A percentile compares a stretch with the other conserved stretches of the same genome.
Conservation (phyloP, 2,329 filamentous ascomycete genomes). For the Zasmidium angulare region DNA sequence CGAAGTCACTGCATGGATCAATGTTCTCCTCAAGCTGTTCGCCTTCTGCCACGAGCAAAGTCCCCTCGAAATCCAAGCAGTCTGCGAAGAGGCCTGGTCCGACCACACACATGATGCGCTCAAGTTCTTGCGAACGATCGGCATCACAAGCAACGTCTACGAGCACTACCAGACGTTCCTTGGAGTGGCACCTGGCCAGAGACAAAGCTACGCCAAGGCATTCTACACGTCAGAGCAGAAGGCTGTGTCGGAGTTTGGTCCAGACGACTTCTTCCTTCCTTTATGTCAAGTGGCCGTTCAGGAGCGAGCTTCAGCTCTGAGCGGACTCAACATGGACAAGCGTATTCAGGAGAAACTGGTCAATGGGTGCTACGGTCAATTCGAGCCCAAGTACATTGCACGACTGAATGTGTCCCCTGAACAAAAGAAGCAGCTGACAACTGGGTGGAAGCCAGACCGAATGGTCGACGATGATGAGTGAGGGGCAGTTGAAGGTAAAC, state of each 20-base stretch:
- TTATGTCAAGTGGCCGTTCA: not conserved
- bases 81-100: constrained; percentile 8
- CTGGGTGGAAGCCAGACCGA: not conserved
- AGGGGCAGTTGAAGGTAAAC: too few species aligned
- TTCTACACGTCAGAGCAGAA: not conserved
- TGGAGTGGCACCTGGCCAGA: not conserved
- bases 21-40: constrained; percentile 17
- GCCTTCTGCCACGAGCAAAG: constrained; percentile 11
- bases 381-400: constrained; percentile 3
- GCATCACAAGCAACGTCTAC: not conserved
- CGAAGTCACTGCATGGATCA: constrained; percentile 31
- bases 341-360: constrained; percentile 17
- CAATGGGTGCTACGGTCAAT: constrained; percentile 17
- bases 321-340: not conserved
- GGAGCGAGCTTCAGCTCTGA: not conserved
- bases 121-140: constrained; percentile 11
- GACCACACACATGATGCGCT: constrained; percentile 3
- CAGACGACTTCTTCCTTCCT: not conserved
- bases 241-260: not conserved
- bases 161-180: constrained; percentile 14
- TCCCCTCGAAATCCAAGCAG: not conserved
- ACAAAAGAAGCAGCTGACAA: not conserved
- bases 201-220: constrained; percentile 1
- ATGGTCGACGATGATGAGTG: too few species aligned
- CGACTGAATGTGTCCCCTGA: not conserved